Evolutionary conservation across 306 rosid species (phyloP).

Genomic region (Quercus robur): DNA sequence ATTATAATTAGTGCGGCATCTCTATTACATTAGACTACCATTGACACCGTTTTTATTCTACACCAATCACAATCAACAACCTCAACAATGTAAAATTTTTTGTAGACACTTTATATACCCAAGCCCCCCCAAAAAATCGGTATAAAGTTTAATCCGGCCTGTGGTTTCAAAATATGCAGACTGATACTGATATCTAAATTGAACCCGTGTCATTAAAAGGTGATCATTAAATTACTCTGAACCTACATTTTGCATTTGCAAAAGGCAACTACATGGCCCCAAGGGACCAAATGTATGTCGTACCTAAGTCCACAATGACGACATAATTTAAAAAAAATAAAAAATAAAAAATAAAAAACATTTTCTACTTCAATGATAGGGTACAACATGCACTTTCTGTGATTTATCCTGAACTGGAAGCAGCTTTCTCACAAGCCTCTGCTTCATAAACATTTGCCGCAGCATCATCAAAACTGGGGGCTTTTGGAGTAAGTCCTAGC

Average conservation of each 20-base stretch:
- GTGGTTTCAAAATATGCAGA: no score
- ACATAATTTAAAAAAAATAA: neutral
- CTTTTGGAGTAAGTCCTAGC: constrained; percentile 46
- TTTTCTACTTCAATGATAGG: neutral
- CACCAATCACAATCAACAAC: no score
- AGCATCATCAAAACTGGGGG: constrained; percentile 37
- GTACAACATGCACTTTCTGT: neutral
- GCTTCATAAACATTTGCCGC: constrained; percentile 10
- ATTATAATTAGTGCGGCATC: no score
- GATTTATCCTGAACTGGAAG: constrained; percentile 30
- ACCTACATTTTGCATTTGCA: neutral
- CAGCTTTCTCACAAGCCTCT: constrained; percentile 35
- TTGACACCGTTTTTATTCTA: no score
- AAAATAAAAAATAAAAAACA: neutral
- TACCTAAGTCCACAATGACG: neutral
- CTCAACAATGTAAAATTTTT: no score
- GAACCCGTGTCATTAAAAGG: no score
- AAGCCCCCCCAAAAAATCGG: no score
- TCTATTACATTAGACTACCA: no score
- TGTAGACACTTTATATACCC: no score
- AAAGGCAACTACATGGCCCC: neutral
- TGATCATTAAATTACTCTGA: neutral
- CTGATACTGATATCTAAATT: no score
- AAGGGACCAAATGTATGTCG: neutral
- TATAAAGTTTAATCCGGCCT: no score